A percentile compares a stretch with the other conserved stretches of the same genome.
phyloP scores from a whole-genome alignment of 305 asterid genomes.

The Fraxinus velutina region DNA sequence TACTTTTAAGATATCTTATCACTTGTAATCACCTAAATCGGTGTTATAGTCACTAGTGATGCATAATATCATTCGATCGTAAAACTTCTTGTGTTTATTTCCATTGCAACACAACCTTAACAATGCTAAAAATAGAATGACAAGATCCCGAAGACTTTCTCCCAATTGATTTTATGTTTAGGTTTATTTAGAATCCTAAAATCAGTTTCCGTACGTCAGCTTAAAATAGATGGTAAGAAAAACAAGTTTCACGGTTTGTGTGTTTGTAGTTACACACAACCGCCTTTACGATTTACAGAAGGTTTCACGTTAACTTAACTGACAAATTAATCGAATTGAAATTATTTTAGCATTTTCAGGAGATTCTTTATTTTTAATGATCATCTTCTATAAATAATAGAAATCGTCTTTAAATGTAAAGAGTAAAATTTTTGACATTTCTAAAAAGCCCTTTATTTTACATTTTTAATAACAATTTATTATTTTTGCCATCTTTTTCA shows the following conservation, averaged over 20 bases:
- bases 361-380: neutral
- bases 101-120: neutral
- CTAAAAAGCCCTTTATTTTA: neutral
- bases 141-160: neutral
- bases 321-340: neutral
- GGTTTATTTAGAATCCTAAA: neutral
- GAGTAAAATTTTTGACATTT: neutral
- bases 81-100: neutral
- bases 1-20: neutral
- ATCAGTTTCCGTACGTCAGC: neutral
- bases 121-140: neutral
- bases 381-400: neutral
- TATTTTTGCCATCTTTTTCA: neutral
- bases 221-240: neutral
- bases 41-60: too few species aligned
- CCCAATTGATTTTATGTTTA: too few species aligned
- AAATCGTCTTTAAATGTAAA: neutral
- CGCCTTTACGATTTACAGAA: neutral
- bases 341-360: neutral
- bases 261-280: neutral
- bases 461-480: neutral
- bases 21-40: neutral
- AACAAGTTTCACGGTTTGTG: neutral
- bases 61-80: too few species aligned
- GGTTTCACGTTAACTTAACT: too few species aligned